These are phyloP conservation scores for Adansonia digitata DNA, from an alignment of 345 rosid genomes.

Conservation along the genomic window DNA sequence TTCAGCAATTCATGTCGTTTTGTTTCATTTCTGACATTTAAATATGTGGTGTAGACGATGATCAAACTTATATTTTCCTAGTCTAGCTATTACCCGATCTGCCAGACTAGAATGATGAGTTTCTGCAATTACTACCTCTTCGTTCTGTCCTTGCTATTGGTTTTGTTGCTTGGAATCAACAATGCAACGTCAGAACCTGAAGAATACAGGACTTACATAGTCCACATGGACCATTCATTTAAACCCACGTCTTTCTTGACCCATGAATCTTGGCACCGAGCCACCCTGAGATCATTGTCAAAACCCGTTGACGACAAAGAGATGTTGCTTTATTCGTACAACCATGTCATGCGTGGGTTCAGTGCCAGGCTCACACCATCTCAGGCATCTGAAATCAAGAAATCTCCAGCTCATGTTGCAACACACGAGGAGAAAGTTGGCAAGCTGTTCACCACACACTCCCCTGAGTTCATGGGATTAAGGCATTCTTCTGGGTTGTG, in stretches of 20 bases:
- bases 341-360: conserved; percentile 18
- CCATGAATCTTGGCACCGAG: conserved; percentile 11
- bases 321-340: conserved; percentile 6
- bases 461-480: conserved; percentile 7
- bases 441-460: conserved; percentile 11
- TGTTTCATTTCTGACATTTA: neutral
- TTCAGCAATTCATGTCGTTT: neutral
- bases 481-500: conserved; percentile 1
- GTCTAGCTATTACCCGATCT: neutral
- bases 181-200: neutral
- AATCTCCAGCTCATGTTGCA: conserved; percentile 15
- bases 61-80: neutral
- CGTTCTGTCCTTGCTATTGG: neutral
- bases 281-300: conserved; percentile 7
- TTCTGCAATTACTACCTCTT: neutral
- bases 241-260: conserved; percentile 7
- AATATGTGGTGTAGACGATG: neutral
- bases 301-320: neutral
- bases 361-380: conserved; percentile 15
- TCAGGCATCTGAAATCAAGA: conserved; percentile 2
- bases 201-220: conserved; percentile 9
- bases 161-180: neutral
- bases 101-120: neutral
- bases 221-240: conserved; percentile 4
- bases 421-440: conserved; percentile 8